Evolutionary conservation across 1,284 basidiomycete genomes (phyloP).

Genomic region (Somion occarium): DNA sequence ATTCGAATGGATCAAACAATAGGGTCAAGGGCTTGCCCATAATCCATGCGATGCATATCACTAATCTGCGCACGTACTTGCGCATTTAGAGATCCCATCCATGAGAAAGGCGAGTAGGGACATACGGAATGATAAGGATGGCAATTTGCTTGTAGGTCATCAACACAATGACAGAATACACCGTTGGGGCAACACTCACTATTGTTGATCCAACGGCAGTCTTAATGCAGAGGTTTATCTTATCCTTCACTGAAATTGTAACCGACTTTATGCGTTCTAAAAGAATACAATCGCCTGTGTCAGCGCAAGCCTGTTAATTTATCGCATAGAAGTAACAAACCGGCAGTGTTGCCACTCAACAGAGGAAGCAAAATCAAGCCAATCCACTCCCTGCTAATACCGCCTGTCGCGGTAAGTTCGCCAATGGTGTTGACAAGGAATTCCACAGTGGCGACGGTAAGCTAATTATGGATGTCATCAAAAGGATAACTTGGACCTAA

Average conservation of each 20-base stretch:
- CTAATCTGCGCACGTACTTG: background rate
- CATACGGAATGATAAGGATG: background rate
- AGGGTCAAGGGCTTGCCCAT: slow-evolving; percentile 5
- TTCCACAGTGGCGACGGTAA: background rate
- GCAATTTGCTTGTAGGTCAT: background rate
- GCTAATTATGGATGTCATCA: background rate
- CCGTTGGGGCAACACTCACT: too few relatives aligned
- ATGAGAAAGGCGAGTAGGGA: too few relatives aligned
- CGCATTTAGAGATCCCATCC: background rate
- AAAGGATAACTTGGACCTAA: background rate
- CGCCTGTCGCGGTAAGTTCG: background rate
- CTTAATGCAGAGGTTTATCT: background rate
- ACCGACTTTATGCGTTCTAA: background rate
- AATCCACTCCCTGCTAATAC: background rate
- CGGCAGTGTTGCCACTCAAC: background rate
- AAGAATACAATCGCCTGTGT: background rate
- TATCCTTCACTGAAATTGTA: background rate
- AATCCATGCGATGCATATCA: slow-evolving; percentile 1
- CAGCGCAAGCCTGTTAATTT: background rate
- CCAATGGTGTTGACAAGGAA: background rate
- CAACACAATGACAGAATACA: too few relatives aligned
- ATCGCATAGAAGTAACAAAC: background rate
- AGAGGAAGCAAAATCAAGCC: background rate
- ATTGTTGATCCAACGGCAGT: background rate
- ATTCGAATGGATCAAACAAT: slow-evolving; percentile 5